phyloP scores from a whole-genome alignment of 2,329 filamentous ascomycete species.

The Aspergillus oerlinghausenensis region DNA sequence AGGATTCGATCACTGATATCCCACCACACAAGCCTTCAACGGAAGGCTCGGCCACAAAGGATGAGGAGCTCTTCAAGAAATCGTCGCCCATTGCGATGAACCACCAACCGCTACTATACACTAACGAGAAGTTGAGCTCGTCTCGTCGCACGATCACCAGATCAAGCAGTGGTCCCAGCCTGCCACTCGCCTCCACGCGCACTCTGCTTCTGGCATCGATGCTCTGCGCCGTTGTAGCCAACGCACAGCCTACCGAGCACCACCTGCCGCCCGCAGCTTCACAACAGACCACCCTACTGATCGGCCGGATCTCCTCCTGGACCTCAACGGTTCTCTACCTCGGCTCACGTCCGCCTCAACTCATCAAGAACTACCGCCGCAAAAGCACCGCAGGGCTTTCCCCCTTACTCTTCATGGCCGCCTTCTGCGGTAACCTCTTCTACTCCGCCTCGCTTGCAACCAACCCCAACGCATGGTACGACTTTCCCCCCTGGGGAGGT shows the following conservation, averaged over 20 bases:
- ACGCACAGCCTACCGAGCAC: constrained; percentile 34
- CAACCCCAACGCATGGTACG: constrained; percentile 60
- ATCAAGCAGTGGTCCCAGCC: constrained; percentile 21
- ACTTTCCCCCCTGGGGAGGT: constrained; percentile 52
- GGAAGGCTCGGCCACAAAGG: constrained; percentile 23
- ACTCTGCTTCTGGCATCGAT: constrained; percentile 44
- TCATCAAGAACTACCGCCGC: constrained; percentile 61
- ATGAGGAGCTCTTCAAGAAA: constrained; percentile 22
- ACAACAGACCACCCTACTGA: constrained; percentile 30
- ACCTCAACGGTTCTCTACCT: constrained; percentile 55
- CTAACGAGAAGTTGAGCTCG: constrained; percentile 32
- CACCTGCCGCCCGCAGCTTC: constrained; percentile 12
- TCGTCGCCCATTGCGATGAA: constrained; percentile 14
- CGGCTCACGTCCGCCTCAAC: constrained; percentile 57
- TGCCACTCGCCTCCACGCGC: constrained; percentile 36
- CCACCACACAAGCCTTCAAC: constrained; percentile 13
- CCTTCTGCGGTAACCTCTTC: constrained; percentile 65
- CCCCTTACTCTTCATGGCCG: constrained; percentile 60
- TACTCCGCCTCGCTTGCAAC: constrained; percentile 60
- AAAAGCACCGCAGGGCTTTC: constrained; percentile 61
- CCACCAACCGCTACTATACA: constrained; percentile 25
- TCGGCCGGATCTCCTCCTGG: constrained; percentile 53
- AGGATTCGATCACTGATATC: constrained; percentile 19
- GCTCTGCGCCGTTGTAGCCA: constrained; percentile 41
- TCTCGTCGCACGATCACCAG: constrained; percentile 25